Conservation (phyloP, 768 basidiomycete species). For the Boletus vermiculosoides region DNA sequence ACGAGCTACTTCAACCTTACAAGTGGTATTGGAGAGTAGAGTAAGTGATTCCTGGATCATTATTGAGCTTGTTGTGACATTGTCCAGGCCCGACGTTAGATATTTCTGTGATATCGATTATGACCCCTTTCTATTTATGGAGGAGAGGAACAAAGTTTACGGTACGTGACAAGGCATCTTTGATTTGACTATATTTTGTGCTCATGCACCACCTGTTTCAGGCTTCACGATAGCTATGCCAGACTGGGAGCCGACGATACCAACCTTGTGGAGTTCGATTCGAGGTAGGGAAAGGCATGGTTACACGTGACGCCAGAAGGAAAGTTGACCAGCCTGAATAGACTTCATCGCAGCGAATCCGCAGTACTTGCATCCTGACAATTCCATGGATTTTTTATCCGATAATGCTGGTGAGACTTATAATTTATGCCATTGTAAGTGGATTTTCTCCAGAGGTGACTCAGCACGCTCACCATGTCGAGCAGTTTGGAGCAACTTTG, state of each 20-base stretch:
- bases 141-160: slow-evolving; percentile 51
- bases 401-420: slow-evolving; percentile 64
- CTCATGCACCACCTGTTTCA: slow-evolving; percentile 13
- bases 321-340: slow-evolving; percentile 40
- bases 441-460: neutral
- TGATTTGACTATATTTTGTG: neutral
- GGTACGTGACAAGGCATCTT: slow-evolving; percentile 30
- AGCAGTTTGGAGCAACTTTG: slow-evolving; percentile 91
- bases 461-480: neutral
- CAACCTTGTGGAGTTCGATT: slow-evolving; percentile 58
- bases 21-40: slow-evolving; percentile 67
- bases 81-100: slow-evolving; percentile 45
- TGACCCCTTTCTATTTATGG: slow-evolving; percentile 57
- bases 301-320: slow-evolving; percentile 30
- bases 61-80: neutral
- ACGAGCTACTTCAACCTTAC: slow-evolving; percentile 50
- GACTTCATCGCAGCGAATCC: slow-evolving; percentile 57
- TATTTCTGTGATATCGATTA: slow-evolving; percentile 53
- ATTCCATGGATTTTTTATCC: slow-evolving; percentile 63
- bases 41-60: slow-evolving; percentile 28
- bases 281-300: slow-evolving; percentile 44
- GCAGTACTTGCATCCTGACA: slow-evolving; percentile 52
- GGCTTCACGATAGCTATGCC: slow-evolving; percentile 65
- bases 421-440: slow-evolving; percentile 63
- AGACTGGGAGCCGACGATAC: slow-evolving; percentile 64